phyloP scores from a whole-genome alignment of 805 yeast species.

The Ogataea wickerhamii region DNA sequence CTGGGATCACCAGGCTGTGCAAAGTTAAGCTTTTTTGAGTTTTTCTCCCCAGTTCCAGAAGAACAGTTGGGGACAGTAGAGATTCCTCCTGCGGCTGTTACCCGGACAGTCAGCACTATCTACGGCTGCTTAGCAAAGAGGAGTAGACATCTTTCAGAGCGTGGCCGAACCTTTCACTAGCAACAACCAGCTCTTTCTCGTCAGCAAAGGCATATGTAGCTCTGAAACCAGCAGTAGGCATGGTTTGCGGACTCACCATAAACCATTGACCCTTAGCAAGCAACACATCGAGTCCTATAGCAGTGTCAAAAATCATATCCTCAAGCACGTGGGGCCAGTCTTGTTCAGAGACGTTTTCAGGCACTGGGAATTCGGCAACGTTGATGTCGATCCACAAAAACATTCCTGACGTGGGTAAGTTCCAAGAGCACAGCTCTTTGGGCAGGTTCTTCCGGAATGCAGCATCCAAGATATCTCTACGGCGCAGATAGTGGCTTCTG shows the following conservation, averaged over 20 bases:
- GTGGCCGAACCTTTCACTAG: constrained; percentile 27
- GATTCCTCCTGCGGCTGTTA: too few species aligned
- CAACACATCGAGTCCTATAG: constrained; percentile 24
- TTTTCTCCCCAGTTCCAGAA: too few species aligned
- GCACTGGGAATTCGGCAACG: constrained; percentile 35
- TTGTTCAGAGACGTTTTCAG: constrained; percentile 28
- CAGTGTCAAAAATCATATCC: constrained; percentile 24
- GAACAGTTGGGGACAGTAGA: too few species aligned
- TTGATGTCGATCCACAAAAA: constrained; percentile 42
- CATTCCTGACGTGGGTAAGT: constrained; percentile 45
- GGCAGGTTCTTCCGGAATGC: constrained; percentile 49
- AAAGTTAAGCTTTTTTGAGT: too few species aligned
- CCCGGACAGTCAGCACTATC: too few species aligned
- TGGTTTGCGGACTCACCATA: constrained; percentile 19
- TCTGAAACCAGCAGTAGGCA: constrained; percentile 27
- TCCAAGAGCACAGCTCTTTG: constrained; percentile 37
- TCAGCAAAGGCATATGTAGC: constrained; percentile 32
- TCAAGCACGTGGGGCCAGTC: constrained; percentile 33
- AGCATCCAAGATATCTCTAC: constrained; percentile 57
- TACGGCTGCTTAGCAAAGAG: too few species aligned
- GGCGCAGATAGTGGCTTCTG: constrained; percentile 56
- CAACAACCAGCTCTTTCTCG: constrained; percentile 21
- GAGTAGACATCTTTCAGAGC: constrained; percentile 21
- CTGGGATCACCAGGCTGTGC: neutral
- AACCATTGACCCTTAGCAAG: constrained; percentile 36